Evolutionary conservation across 257 asterid species (phyloP).

Genomic region (Phtheirospermum japonicum): DNA sequence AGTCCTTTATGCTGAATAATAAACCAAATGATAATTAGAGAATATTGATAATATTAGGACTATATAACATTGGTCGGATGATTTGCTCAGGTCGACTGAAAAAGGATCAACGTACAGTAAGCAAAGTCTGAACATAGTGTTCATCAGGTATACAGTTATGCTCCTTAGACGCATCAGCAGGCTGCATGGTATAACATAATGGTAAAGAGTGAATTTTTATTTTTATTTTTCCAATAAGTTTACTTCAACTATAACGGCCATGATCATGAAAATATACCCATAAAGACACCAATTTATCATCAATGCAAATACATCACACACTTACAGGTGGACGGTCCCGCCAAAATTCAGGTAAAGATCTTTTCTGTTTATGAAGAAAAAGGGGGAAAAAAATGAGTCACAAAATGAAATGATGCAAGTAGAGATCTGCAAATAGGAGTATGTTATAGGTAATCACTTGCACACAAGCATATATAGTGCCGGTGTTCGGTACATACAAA

Average conservation of each 20-base stretch:
- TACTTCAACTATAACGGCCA: slow-evolving; percentile 14
- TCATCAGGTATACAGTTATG: slow-evolving; percentile 99
- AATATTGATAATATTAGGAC: slow-evolving; percentile 14
- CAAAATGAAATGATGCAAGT: neutral
- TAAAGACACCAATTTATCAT: too few relatives aligned
- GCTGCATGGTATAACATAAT: slow-evolving; percentile 45
- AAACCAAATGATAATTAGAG: slow-evolving; percentile 17
- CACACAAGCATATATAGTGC: slow-evolving; percentile 10
- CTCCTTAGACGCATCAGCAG: slow-evolving; percentile 67
- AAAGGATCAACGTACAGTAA: slow-evolving; percentile 58
- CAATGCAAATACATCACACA: too few relatives aligned
- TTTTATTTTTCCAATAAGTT: neutral
- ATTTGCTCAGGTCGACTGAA: slow-evolving; percentile 1
- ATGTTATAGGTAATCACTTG: slow-evolving; percentile 14
- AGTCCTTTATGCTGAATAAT: slow-evolving; percentile 63
- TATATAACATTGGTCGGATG: neutral
- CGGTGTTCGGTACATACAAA: neutral
- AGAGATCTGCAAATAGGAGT: slow-evolving; percentile 6
- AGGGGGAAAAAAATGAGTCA: slow-evolving; percentile 26
- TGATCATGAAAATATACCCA: neutral
- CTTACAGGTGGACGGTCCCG: slow-evolving; percentile 82
- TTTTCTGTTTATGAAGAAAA: slow-evolving; percentile 52
- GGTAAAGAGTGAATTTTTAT: neutral
- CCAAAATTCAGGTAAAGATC: slow-evolving; percentile 96
- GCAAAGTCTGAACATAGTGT: slow-evolving; percentile 93